Base-by-base conservation (phyloP, 2,329 filamentous ascomycete genomes). In the Epichloe scottii region DNA sequence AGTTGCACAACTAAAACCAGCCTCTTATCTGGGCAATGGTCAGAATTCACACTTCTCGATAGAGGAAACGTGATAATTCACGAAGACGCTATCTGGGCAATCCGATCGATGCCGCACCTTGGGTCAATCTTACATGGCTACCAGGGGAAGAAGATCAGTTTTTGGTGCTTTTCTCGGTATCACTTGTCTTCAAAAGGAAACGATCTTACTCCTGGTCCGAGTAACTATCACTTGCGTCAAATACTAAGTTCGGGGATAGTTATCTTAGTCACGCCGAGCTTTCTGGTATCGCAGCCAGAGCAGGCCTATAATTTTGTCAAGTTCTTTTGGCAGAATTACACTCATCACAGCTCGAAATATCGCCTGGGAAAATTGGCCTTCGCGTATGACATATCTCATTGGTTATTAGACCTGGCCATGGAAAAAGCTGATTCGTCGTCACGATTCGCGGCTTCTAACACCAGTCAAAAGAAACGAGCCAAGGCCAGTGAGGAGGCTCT, bases 21-120 rank as follows among this genome's bases (percentile, higher is more conserved):
- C 46, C 57, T 69, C 12, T 59, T 59, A 1, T 37, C 66, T 5
- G 76, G 76, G 1, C 66, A 73, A 8, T 81, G 77, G 77, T 54
- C 61, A 4, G 63, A 62, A 17, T 79, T 81, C 54, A 33, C 61
- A 8, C 61, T 60, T 17, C 53, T 57, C 3, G 51, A 57, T 0
- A 48, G 57, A 41, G 62, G 66, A 19, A 54, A 59, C 46, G 59
- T 77, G 11, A 70, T 78, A 37, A 60, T 78, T 3, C 72, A 78
- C 52, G 72, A 76, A 58, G 62, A 67, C 12, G 63, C 63, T 4
- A 54, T 67, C 10, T 65, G 62, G 58, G 60, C 60, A 5, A 53
- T 74, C 5, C 63, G 70, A 7, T 61, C 62, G 3, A 67, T 77
- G 46, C 71, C 73, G 1, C 53, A 57, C 0, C 54, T 77, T 10